phyloP scores from a whole-genome alignment of 345 rosid species.

The Toxicodendron radicans region DNA sequence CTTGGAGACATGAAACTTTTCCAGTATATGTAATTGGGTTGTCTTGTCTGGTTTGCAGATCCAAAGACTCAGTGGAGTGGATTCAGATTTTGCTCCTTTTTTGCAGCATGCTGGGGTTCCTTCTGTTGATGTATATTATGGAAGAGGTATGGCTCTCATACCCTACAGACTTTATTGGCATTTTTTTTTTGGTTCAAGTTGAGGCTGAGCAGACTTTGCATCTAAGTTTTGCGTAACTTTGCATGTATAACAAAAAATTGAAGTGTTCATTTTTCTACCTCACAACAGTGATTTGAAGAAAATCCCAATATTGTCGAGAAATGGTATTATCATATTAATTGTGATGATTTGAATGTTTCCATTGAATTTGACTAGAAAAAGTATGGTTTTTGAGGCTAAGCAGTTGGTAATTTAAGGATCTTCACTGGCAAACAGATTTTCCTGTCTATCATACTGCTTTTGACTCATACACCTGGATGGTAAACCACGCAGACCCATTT shows the following conservation, averaged over 20 bases:
- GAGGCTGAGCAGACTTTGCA: neutral
- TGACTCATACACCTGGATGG: slow-evolving; percentile 86
- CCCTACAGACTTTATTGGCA: neutral
- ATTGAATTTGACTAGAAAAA: neutral
- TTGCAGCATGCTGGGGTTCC: slow-evolving; percentile 93
- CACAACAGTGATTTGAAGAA: neutral
- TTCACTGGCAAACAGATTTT: slow-evolving; percentile 52
- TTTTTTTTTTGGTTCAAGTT: slow-evolving; percentile 1
- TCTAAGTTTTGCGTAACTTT: neutral
- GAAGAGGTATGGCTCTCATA: slow-evolving; percentile 57
- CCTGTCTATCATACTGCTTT: slow-evolving; percentile 94
- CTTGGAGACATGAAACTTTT: slow-evolving; percentile 12
- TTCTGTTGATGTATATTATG: slow-evolving; percentile 84
- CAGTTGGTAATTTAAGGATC: slow-evolving; percentile 6
- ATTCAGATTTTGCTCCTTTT: slow-evolving; percentile 96
- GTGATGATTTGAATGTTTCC: neutral
- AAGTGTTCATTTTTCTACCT: neutral
- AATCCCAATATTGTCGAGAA: neutral
- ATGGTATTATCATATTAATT: neutral
- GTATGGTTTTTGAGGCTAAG: slow-evolving; percentile 2
- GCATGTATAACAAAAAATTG: neutral
- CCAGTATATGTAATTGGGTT: slow-evolving; percentile 6
- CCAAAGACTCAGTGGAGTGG: slow-evolving; percentile 75
- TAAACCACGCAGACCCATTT: slow-evolving; percentile 65
- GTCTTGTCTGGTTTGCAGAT: slow-evolving; percentile 50